Base-by-base conservation (phyloP, 2,329 filamentous ascomycete species). In the Sarocladium brachiariae region DNA sequence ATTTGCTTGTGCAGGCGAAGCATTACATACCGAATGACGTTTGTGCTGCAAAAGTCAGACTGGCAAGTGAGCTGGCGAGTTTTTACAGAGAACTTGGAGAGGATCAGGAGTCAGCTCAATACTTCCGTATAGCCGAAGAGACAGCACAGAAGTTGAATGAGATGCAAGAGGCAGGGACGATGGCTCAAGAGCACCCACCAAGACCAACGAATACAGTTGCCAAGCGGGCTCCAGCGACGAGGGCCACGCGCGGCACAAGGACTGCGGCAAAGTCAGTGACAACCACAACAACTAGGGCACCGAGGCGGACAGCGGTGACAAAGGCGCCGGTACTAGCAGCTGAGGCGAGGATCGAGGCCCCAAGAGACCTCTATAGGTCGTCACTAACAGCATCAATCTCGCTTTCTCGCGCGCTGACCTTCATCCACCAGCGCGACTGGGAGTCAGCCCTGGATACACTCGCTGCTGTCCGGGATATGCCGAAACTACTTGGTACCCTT, bases 401-500 rank as follows among this genome's bases (percentile, higher is more conserved):
- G 30, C 54, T 71, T 2, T 66, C 65, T 14, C 63, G 65, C 27
- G 76, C 75, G 4, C 59, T 72, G 5, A 69, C 71, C 0, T 67
- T 74, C 46, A 66, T 81, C 19, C 66, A 67, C 41, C 68, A 72
- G 54, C 74, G 72, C 54, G 74, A 82, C 31, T 87, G 81, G 70
- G 65, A 75, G 1, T 72, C 77, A 7, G 85, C 84, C 0, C 68
- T 81, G 13, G 64, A 67, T 2, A 68, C 79, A 16, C 70, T 90
- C 2, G 70, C 76, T 48, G 69, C 74, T 55, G 73, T 73, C 6
- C 70, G 70, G 51, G 65, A 67, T 53, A 65, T 73, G 50, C 69
- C 70, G 45, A 74, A 68, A 51, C 66, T 65, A 21, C 60, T 68
- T 11, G 63, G 65, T 33, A 58, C 63, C 59, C 57, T 73, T 55